Evolutionary conservation across 2,329 filamentous ascomycete genomes (phyloP), one percentile per base, ranked within the genome.

Genomic region (Periconia digitata): DNA sequence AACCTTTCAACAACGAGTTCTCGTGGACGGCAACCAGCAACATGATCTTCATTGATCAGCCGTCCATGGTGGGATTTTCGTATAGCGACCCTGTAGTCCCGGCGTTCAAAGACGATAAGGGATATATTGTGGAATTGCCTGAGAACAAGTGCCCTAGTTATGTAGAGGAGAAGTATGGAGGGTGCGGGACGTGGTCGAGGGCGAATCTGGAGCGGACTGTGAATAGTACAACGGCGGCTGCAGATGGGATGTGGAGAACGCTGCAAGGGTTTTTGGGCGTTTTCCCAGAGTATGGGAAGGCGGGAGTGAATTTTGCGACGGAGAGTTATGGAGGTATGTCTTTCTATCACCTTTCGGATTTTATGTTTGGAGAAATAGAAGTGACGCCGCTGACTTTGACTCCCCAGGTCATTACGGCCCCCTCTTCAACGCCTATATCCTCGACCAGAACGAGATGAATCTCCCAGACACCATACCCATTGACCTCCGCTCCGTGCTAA

Each of bases 31-130:
- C 82, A 55, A 76, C 80, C 20, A 80, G 79, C 53, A 87, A 87
- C 55, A 81, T 87, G 78, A 79, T 89, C 15, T 89, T 86, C 67
- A 81, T 89, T 56, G 85, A 89, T 57, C 81, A 89, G 64, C 86
- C 82, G 8, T 79, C 76, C 8, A 77, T 80, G 40, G 78, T 82
- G 4, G 83, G 83, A 1, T 80, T 84, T 58, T 82, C 78, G 10
- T 85, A 85, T 61, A 73, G 73, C 4, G 63, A 71, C 12, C 70
- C 74, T 0, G 27, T 32, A 15, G 66, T 76, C 6, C 70, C 74
- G 17, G 74, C 55, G 2, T 77, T 75, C 50, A 57, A 49, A n/a
- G 27, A n/a, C n/a, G 39, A 58, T 2, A 47, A 55, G 34, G 57
- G 59, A 1, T 60, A 58, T 24, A 72, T 81, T 32, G 64, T 81